Base-by-base conservation (phyloP, 805 yeast genomes). In the Yamadazyma laniorum region DNA sequence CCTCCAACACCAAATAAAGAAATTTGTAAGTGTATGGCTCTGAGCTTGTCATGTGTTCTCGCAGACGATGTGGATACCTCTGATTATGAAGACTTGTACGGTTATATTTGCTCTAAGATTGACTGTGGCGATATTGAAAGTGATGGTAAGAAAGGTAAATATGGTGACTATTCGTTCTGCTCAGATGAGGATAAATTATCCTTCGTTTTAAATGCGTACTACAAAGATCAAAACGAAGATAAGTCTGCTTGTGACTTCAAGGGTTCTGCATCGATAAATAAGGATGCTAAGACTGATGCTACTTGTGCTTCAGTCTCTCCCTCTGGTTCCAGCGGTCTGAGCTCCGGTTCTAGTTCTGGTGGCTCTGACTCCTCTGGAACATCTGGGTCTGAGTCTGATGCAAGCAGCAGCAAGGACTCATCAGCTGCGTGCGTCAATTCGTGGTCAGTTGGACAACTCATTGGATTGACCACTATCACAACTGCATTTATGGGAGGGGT, bases 1-100 rank as follows among this genome's bases (percentile, higher is more conserved):
- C 95, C 95, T 53, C 95, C 93, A 61, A 80, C 88, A 37, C 95
- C 95, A 48, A 74, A 83, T 53, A 57, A 72, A 35, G 71, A 58
- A 32, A 67, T 75, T 39, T 85, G 93, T 72, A 65, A 72, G 43
- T 85, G 95, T 70, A 68, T 82, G 67, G 54, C 71, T 25, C 50
- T 52, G 18, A 63, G 88, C 9, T 66, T 74, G 49, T 37, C 60
- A 16, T 85, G 95, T 76, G 83, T 81, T 45, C 75, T 85, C 39
- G 48, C 65, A 25, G 76, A 67, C 44, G 68, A 64, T 46, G 85
- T 82, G 42, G 70, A 65, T 42, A 50, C 53, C 12, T 72, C 71
- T 3, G 82, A 83, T 52, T 85, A 84, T 58, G 69, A 73, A 40
- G 78, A 72, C 29, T 64, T 85, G 49, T 85, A 71, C 64, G 59